Evolutionary conservation across 2,329 filamentous ascomycete genomes (phyloP), one percentile per base, ranked within the genome.

Genomic region (Magnaporthiopsis rhizophila): DNA sequence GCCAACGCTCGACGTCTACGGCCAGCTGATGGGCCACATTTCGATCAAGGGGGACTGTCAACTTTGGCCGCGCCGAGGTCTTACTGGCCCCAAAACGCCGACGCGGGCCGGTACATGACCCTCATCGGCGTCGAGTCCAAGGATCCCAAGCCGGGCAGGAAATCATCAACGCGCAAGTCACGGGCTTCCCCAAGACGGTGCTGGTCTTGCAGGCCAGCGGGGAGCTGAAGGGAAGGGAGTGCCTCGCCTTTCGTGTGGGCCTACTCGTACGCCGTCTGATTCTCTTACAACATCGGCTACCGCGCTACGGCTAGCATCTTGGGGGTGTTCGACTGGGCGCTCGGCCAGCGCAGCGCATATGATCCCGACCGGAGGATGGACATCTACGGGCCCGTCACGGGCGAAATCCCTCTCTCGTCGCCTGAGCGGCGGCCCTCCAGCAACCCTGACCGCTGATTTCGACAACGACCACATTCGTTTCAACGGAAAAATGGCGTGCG

Each of bases 1-100:
- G 6, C 67, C 68, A 12, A 66, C 68, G 6, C 59, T 69, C 28
- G 68, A 67, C 62, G 62, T 69, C 6, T 67, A 21, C 57, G 57
- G 57, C 13, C 15, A 59, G 57, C 18, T 26, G 21, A n/a, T n/a
- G 26, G 26, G 57, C 3, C 13, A 12, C 57, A n/a, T 59, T 2
- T 18, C 24, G 13, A 59, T n/a, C 57, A 26, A 26, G 26, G 26
- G 26, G 26, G 26, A 26, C 26, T 26, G 26, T 26, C 26, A 26
- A 26, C 26, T 59, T 59, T 26, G 57, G 57, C 21, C 15, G 26
- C 11, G 57, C 57, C 13, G 57, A 59, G 24, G 57, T 5, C 26
- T 59, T 59, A n/a, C 57, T 59, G 57, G 57, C 57, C 57, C 57
- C 13, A 59, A 12, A 24, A 59, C 26, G 4, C 15, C 57, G 57